These are phyloP conservation scores for Petrea volubilis DNA, from an alignment of 257 asterid genomes.

Conservation along the genomic window DNA sequence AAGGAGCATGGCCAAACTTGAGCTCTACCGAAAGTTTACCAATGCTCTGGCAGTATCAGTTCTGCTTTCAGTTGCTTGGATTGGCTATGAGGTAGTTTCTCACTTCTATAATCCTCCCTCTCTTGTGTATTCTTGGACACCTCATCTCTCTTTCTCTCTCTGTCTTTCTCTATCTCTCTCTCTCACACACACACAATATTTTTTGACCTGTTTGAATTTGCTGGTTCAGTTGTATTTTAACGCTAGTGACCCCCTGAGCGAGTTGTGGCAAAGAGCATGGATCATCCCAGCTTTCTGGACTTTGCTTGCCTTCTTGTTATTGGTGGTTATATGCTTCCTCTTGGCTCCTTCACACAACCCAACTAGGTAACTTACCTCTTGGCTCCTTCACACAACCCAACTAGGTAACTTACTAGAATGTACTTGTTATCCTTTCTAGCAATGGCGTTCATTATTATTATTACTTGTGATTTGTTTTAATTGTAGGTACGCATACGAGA, in stretches of 20 bases:
- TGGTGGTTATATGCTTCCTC: neutral
- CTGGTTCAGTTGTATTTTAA: conserved; percentile 46
- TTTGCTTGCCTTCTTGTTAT: neutral
- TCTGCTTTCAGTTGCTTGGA: conserved; percentile 52
- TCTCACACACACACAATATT: neutral
- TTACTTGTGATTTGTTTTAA: too few relatives aligned
- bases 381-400: neutral
- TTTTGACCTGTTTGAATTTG: neutral
- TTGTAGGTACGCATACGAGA: conserved; percentile 82
- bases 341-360: neutral
- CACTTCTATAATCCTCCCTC: neutral
- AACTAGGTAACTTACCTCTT: neutral
- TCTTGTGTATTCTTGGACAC: neutral
- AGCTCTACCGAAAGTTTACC: conserved; percentile 65
- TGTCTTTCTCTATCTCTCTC: neutral
- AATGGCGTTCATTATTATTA: too few relatives aligned
- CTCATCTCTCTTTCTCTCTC: neutral
- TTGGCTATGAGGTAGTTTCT: conserved; percentile 46
- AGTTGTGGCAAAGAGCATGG: conserved; percentile 50
- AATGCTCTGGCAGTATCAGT: conserved; percentile 48
- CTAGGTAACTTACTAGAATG: neutral
- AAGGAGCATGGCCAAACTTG: conserved; percentile 59
- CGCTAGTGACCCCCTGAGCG: conserved; percentile 53
- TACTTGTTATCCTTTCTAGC: too few relatives aligned
- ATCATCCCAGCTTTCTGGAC: conserved; percentile 52